Conservation (phyloP, 441 rosid species). For the Metrosideros polymorpha region DNA sequence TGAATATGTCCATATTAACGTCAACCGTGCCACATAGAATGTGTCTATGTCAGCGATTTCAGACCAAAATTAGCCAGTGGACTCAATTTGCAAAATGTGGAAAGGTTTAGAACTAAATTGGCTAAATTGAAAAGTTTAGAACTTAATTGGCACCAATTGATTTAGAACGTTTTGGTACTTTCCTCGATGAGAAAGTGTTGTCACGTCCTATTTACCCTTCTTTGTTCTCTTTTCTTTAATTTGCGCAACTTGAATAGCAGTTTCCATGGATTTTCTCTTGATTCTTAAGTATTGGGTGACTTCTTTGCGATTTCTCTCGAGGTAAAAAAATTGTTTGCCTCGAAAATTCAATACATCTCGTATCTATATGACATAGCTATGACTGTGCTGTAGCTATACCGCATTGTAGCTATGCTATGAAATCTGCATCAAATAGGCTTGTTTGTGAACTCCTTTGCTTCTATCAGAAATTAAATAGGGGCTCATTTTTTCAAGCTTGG, state of each 20-base stretch:
- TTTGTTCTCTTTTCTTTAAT: background rate
- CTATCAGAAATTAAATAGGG: background rate
- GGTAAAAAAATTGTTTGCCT: background rate
- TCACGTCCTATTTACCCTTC: background rate
- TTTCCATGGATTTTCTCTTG: background rate
- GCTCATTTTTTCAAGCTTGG: background rate
- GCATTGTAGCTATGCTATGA: background rate
- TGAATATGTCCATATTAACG: too few species aligned
- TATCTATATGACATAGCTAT: background rate
- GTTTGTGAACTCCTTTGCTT: background rate
- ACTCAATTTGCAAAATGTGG: too few species aligned
- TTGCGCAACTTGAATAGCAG: background rate
- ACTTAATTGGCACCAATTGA: too few species aligned
- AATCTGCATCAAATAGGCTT: background rate
- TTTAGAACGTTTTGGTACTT: too few species aligned
- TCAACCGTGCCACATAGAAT: too few species aligned
- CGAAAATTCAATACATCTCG: background rate
- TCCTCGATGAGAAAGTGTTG: too few species aligned
- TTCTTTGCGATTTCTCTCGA: background rate
- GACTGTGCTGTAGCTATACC: background rate
- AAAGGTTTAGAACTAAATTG: too few species aligned
- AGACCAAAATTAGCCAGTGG: too few species aligned
- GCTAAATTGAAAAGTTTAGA: too few species aligned
- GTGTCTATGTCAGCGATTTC: too few species aligned
- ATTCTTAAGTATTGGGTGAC: background rate